Conservation (phyloP, 768 basidiomycete genomes). For the Podaxis rugospora region DNA sequence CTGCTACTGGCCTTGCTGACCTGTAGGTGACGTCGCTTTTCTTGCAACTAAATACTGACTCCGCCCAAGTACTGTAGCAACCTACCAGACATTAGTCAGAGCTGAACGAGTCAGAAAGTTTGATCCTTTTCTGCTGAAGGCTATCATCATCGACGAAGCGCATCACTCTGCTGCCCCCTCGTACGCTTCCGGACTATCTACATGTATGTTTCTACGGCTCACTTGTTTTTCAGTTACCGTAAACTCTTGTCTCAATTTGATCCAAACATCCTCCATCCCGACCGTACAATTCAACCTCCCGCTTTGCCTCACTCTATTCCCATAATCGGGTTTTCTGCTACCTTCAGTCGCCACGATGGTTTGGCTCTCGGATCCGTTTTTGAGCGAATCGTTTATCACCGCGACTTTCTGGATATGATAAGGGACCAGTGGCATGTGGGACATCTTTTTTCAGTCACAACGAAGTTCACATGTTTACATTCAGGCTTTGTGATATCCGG, state of each 20-base stretch:
- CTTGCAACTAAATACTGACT: not conserved
- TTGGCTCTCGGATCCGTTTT: slow-evolving; percentile 87
- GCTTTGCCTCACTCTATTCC: slow-evolving; percentile 53
- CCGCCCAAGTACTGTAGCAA: slow-evolving; percentile 69
- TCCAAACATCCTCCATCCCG: slow-evolving; percentile 51
- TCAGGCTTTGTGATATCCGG: slow-evolving; percentile 79
- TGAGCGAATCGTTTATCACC: slow-evolving; percentile 88
- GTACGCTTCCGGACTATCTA: slow-evolving; percentile 34
- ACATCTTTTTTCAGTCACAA: not conserved
- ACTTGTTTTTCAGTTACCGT: slow-evolving; percentile 52
- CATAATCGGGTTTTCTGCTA: slow-evolving; percentile 92
- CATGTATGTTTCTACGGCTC: not conserved
- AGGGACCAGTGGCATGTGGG: slow-evolving; percentile 73
- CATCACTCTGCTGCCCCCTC: slow-evolving; percentile 94
- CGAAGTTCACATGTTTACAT: slow-evolving; percentile 15
- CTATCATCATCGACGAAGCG: slow-evolving; percentile 87
- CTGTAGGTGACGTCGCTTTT: slow-evolving; percentile 48
- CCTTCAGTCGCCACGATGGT: slow-evolving; percentile 90
- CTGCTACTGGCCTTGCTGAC: slow-evolving; percentile 77
- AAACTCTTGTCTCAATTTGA: slow-evolving; percentile 84
- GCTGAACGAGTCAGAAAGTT: slow-evolving; percentile 70
- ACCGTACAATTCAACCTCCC: slow-evolving; percentile 34
- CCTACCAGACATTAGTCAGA: slow-evolving; percentile 79
- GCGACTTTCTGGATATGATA: slow-evolving; percentile 89
- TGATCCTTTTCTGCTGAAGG: slow-evolving; percentile 58